Evolutionary conservation across 495 filamentous ascomycete genomes (phyloP).

Genomic region (Coniosporium apollinis): DNA sequence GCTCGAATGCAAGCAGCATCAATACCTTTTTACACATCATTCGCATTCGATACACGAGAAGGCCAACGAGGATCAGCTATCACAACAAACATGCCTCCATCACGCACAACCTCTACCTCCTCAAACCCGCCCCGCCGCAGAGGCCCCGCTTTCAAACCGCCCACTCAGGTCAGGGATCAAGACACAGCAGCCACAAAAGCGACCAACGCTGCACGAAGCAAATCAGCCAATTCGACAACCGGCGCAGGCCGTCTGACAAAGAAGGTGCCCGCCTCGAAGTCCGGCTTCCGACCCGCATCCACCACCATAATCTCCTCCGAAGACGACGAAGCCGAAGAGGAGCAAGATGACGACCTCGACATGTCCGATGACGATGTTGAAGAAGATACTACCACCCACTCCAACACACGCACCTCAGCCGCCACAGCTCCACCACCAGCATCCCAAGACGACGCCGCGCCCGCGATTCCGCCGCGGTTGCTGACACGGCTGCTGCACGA

Average conservation of each 20-base stretch:
- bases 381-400: background rate
- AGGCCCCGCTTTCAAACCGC: background rate
- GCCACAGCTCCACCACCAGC: background rate
- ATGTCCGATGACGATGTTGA: conserved; percentile 7
- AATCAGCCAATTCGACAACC: background rate
- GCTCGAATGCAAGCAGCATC: too few species aligned
- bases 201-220: background rate
- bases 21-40: too few species aligned
- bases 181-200: background rate
- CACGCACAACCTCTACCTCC: background rate
- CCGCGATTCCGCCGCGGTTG: conserved; percentile 54
- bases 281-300: too few species aligned
- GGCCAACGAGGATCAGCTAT: too few species aligned
- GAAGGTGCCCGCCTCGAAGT: background rate
- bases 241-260: background rate
- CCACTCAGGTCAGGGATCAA: too few species aligned
- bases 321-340: conserved; percentile 5
- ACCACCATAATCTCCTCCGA: background rate
- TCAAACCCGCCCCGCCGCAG: background rate
- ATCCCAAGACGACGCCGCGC: conserved; percentile 7
- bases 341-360: conserved; percentile 3
- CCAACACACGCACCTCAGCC: conserved; percentile 1
- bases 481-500: conserved; percentile 61
- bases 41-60: too few species aligned
- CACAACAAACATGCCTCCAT: background rate